A percentile compares a stretch with the other conserved stretches of the same genome.
These are phyloP conservation scores for Neopestalotiopsis clavispora DNA, from an alignment of 2,329 filamentous ascomycete species.

Conservation along the genomic window DNA sequence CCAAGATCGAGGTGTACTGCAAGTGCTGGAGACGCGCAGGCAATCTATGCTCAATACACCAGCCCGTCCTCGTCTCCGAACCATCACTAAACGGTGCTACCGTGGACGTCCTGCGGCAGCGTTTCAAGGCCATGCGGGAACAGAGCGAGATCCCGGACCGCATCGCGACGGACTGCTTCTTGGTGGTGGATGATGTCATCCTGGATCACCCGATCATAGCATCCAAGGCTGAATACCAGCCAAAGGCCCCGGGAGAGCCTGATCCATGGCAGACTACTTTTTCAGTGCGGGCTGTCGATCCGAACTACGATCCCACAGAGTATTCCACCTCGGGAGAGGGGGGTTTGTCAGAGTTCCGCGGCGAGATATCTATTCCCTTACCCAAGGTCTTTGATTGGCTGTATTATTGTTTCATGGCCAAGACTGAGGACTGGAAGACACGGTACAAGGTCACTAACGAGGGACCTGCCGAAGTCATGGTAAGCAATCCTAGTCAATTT, in stretches of 20 bases:
- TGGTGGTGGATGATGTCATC: background rate
- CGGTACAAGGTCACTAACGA: background rate
- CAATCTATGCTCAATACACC: background rate
- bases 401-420: conserved; percentile 6
- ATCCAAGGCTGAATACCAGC: background rate
- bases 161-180: conserved; percentile 5
- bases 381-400: conserved; percentile 10
- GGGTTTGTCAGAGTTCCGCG: background rate
- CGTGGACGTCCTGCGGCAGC: background rate
- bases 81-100: background rate
- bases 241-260: background rate
- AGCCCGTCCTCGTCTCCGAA: background rate
- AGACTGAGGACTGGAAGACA: conserved; percentile 1
- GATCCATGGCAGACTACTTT: background rate
- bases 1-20: too few species aligned
- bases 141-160: background rate
- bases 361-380: background rate
- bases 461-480: conserved; percentile 1
- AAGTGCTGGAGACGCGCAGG: background rate
- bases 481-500: background rate
- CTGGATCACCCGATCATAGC: background rate
- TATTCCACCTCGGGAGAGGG: background rate
- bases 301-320: background rate
- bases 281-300: background rate
- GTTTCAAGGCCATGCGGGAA: background rate